Evolutionary conservation across 331 rosid genomes (phyloP), one percentile per base, ranked within the genome.

Genomic region (Rosa hybrid): DNA sequence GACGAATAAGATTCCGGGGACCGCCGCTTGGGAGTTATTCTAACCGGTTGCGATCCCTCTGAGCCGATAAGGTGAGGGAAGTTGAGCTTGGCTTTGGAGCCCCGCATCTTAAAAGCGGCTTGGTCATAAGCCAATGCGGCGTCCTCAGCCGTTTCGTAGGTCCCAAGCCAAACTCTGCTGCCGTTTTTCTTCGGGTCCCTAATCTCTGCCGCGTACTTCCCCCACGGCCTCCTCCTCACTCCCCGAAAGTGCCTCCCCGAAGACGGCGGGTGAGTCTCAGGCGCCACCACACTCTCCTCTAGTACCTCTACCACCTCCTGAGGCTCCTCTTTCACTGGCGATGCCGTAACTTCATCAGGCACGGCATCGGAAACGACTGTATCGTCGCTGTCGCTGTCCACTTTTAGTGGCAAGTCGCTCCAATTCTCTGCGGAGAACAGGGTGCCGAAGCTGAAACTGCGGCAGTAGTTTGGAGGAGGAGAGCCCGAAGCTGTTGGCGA

Each of bases 151-250:
- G 75, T 83, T 53, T 68, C 83, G 39, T 86, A 90, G 13, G 92
- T 88, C 16, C 97, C 92, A 1, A 90, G 87, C 92, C 94, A 88
- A 1, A 86, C 79, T 41, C 91, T 84, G 0, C 80, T 68, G 8
- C 90, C 86, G n/a, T 86, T 87, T 56, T 72, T 87, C 77, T 86
- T 81, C 2, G 86, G 86, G 48, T 90, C 89, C 65, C 91, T 80
- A 7, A 88, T 90, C 88, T 88, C 94, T 0, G 91, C 91, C 10
- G 89, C 89, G 23, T 81, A 91, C 82, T 88, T 90, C 12, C 97
- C 94, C 93, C 96, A 91, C 0, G 92, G 88, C 84, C 96, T 71
- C 21, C 89, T 77, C 76, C 96, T 82, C 72, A 91, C 93, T 0
- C 96, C 96, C 30, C 85, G 57, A 46, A 77, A 91, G 38, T 45